Conservation (phyloP, 345 rosid genomes). For the Excoecaria agallocha region DNA sequence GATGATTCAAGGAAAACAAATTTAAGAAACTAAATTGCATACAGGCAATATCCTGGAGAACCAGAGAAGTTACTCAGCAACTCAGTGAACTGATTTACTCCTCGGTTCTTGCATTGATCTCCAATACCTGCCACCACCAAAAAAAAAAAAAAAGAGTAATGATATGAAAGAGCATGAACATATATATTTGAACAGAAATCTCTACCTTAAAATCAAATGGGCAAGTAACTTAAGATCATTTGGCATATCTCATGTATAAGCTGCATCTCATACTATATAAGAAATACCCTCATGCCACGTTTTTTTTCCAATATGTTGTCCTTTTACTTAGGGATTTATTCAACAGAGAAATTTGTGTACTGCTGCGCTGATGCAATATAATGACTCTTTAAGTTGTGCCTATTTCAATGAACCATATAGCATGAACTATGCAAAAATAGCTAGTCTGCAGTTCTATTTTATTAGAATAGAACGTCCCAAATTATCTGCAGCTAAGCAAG, state of each 20-base stretch:
- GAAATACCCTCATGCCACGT: neutral
- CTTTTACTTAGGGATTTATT: neutral
- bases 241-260: neutral
- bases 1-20: neutral
- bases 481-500: neutral
- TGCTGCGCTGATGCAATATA: neutral
- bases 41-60: conserved; percentile 79
- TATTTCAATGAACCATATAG: neutral
- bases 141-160: neutral
- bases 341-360: neutral
- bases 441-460: neutral
- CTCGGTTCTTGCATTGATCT: conserved; percentile 62
- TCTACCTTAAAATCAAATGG: neutral
- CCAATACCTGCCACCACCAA: conserved; percentile 58
- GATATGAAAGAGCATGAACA: neutral
- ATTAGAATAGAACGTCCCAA: neutral
- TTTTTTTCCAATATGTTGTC: neutral
- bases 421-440: neutral
- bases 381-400: neutral
- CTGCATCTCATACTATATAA: neutral
- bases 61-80: conserved; percentile 55
- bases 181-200: neutral
- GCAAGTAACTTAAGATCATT: neutral
- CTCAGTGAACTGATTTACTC: conserved; percentile 64
- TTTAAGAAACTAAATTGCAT: conserved; percentile 25